Evolutionary conservation across 2,329 filamentous ascomycete species (phyloP), one percentile per base, ranked within the genome.

Genomic region (Talaromyces sp.): DNA sequence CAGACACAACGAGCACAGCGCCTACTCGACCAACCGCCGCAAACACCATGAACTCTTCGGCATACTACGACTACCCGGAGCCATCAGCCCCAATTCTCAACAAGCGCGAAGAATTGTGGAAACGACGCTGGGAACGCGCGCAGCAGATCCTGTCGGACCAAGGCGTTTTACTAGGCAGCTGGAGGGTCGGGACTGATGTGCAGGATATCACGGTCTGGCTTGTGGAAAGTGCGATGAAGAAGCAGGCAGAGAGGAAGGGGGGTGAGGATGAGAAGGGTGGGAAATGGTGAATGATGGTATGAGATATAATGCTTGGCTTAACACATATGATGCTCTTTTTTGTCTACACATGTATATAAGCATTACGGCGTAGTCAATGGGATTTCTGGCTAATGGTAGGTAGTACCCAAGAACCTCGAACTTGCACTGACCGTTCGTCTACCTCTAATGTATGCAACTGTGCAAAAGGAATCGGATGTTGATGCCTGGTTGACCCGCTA

Each of bases 31-130:
- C 52, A n/a, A 39, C 12, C 35, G n/a, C 46, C 33, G 18, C n/a
- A 21, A 61, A 14, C 58, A 44, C 18, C 25, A 46, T n/a, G 8
- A 59, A 50, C 1, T 28, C 39, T 7, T 55, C 54, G 1, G 3
- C 64, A 64, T 23, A 60, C 69, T 28, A 67, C 69, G 52, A 64
- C 66, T 23, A 54, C 50, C 65, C 50, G 65, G 65, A 21, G 67
- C 56, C 57, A 63, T 11, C 71, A 12, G 67, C 71, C 1, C 70
- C 77, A 0, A 68, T 77, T 2, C 74, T 75, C 3, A 81, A 77
- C 59, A 82, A 80, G 62, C 79, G 80, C 8, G 77, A 82, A 62
- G 80, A 82, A 61, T 68, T 81, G 8, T 82, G 80, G 80, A 72
- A 73, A 46, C 75, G 80, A 28, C 75, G 80, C 35, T 82, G 80